Evolutionary conservation across 257 asterid species (phyloP).

Genomic region (Striga asiatica): DNA sequence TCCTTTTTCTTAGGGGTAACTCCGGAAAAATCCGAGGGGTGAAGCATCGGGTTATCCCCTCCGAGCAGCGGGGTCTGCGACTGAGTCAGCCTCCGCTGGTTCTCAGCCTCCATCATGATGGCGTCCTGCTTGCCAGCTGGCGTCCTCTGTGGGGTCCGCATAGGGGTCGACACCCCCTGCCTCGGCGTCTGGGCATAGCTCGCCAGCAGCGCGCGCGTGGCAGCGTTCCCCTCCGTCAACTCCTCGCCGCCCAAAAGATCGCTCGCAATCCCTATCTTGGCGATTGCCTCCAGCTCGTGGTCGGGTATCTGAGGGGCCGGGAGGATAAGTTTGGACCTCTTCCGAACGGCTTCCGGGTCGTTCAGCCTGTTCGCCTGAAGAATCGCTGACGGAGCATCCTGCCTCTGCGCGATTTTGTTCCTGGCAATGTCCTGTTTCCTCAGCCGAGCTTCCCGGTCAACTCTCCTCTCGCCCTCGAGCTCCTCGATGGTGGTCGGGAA

Average conservation of each 20-base stretch:
- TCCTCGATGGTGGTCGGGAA: slow-evolving; percentile 96
- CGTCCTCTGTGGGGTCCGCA: slow-evolving; percentile 87
- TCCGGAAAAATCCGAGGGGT: slow-evolving; percentile 98
- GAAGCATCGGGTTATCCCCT: slow-evolving; percentile 86
- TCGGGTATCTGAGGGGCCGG: slow-evolving; percentile 97
- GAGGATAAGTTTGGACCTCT: slow-evolving; percentile 70
- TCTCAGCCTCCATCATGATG: slow-evolving; percentile 97
- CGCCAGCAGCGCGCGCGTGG: slow-evolving; percentile 88
- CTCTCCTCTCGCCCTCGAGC: slow-evolving; percentile 97
- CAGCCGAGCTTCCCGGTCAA: slow-evolving; percentile 75
- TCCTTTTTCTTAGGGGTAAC: slow-evolving; percentile 93
- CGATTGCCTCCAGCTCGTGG: slow-evolving; percentile 94
- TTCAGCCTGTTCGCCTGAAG: slow-evolving; percentile 92
- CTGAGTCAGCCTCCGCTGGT: slow-evolving; percentile 68
- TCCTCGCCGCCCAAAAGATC: slow-evolving; percentile 82
- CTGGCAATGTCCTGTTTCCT: slow-evolving; percentile 92
- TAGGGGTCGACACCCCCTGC: slow-evolving; percentile 80
- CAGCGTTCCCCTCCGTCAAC: slow-evolving; percentile 79
- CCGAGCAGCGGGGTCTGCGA: slow-evolving; percentile 98
- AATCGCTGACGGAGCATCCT: slow-evolving; percentile 92
- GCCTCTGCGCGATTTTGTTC: slow-evolving; percentile 85
- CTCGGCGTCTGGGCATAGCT: slow-evolving; percentile 83
- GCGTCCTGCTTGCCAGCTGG: slow-evolving; percentile 93
- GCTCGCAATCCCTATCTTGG: slow-evolving; percentile 88
- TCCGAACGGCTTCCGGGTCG: slow-evolving; percentile 90